phyloP scores from a whole-genome alignment of 768 basidiomycete species.

The Naematelia aurantialba region DNA sequence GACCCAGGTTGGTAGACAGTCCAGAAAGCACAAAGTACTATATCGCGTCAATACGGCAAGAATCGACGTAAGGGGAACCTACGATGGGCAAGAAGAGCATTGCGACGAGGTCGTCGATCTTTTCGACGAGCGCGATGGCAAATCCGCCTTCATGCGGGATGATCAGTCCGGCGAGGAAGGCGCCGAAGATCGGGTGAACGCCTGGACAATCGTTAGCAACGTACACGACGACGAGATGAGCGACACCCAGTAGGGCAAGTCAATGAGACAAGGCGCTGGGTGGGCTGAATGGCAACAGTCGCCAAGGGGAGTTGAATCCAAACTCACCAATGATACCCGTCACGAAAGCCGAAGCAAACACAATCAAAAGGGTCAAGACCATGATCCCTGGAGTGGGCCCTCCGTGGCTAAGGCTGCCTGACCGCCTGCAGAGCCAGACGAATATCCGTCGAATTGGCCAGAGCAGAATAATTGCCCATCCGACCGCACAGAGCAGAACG shows the following conservation, averaged over 20 bases:
- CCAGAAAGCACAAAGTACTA: slow-evolving; percentile 91
- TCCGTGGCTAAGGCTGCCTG: slow-evolving; percentile 69
- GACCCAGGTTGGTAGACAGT: slow-evolving; percentile 71
- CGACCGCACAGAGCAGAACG: slow-evolving; percentile 67
- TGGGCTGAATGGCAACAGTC: background rate
- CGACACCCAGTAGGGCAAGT: background rate
- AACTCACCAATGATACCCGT: slow-evolving; percentile 70
- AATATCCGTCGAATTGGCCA: slow-evolving; percentile 65
- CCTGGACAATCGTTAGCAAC: slow-evolving; percentile 19
- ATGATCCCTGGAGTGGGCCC: slow-evolving; percentile 72
- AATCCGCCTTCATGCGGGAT: slow-evolving; percentile 79
- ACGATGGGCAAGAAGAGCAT: slow-evolving; percentile 74
- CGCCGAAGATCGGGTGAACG: slow-evolving; percentile 61
- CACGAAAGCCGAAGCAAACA: slow-evolving; percentile 72
- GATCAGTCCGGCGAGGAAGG: slow-evolving; percentile 75
- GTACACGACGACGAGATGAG: background rate
- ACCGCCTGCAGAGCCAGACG: slow-evolving; percentile 63
- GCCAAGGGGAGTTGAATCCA: slow-evolving; percentile 5
- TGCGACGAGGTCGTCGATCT: slow-evolving; percentile 78
- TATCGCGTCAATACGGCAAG: background rate
- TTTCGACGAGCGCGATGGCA: slow-evolving; percentile 74
- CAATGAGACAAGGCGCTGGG: background rate
- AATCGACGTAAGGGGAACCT: slow-evolving; percentile 35
- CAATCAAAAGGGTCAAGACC: slow-evolving; percentile 70
- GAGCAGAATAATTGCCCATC: slow-evolving; percentile 64